Base-by-base conservation (phyloP, 257 asterid species). In the Linaria vulgaris region DNA sequence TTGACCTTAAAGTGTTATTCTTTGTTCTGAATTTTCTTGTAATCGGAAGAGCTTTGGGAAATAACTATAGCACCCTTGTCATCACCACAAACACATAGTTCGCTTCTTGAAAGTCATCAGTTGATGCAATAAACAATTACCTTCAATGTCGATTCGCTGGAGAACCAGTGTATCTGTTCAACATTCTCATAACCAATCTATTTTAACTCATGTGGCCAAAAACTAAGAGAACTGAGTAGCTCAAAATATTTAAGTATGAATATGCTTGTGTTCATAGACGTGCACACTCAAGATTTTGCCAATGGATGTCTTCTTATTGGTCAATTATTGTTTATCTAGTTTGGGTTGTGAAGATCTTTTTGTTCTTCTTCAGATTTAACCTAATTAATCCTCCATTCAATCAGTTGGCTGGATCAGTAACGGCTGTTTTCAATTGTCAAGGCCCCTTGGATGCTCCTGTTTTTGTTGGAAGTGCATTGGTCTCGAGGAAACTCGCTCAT, bases 361-460 rank as follows among this genome's bases (percentile, higher is more conserved):
- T 44, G 24, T 51, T 27, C 53, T 49, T 52, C 57, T 46, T 34
- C 21, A 30, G 16, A n/a, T 65, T 58, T 44, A 41, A 53, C 66
- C 52, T 56, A 41, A 64, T 73, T 56, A 65, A 64, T 66, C 49
- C 38, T 74, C 69, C 59, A 34, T 63, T 61, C 22, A 45, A 77
- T 67, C 86, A 92, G 99, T 75, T 92, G 83, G 99, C 99, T 65
- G 99, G 99, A 70, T 89, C 97, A 13, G 91, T 92, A 54, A 92
- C 99, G 38, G 88, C 97, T 48, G 95, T 89, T 23, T 92, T 92
- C 82, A 89, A 89, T 75, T 92, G 99, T 77, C 99, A 92, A 92
- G 99, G 99, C 57, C 99, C 99, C 11, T 76, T 92, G 80, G 99
- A 89, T 81, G 90, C 96, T 67, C 99, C 99, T 51, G 79, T 84